Evolutionary conservation across 345 rosid genomes (phyloP).

Genomic region (Lumnitzera littorea): DNA sequence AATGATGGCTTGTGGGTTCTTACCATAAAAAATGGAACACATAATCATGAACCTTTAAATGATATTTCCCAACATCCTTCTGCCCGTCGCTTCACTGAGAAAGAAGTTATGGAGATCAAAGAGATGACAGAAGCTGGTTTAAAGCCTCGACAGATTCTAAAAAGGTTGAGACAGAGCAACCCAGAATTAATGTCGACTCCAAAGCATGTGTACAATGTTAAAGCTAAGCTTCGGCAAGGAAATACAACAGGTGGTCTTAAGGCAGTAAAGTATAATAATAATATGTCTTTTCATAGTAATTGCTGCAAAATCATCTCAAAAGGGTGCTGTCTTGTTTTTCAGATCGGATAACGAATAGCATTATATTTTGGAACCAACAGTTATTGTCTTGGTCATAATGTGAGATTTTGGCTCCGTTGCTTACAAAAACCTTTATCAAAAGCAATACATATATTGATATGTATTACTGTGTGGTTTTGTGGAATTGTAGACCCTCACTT

Average conservation of each 20-base stretch:
- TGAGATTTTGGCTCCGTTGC: too few relatives aligned
- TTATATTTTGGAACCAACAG: too few relatives aligned
- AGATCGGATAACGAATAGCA: too few relatives aligned
- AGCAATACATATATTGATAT: too few relatives aligned
- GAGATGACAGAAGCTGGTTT: slow-evolving; percentile 72
- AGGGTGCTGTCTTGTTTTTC: too few relatives aligned
- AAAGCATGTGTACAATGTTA: slow-evolving; percentile 71
- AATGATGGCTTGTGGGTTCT: slow-evolving; percentile 66
- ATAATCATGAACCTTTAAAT: slow-evolving; percentile 63
- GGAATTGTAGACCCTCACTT: too few relatives aligned
- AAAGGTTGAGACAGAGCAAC: slow-evolving; percentile 60
- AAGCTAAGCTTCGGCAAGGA: slow-evolving; percentile 65
- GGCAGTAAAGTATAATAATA: too few relatives aligned
- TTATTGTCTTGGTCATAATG: too few relatives aligned
- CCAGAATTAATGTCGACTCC: slow-evolving; percentile 63
- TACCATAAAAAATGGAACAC: slow-evolving; percentile 46
- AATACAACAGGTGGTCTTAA: slow-evolving; percentile 32
- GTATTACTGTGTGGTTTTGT: too few relatives aligned
- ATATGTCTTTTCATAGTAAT: too few relatives aligned
- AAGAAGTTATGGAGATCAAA: slow-evolving; percentile 47
- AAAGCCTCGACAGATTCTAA: slow-evolving; percentile 64
- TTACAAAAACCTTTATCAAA: too few relatives aligned
- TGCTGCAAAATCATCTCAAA: too few relatives aligned
- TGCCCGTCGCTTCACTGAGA: slow-evolving; percentile 54
- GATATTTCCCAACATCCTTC: slow-evolving; percentile 62